Evolutionary conservation across 169 alveolate genomes (phyloP).

Genomic region (Eimeria falciformis): DNA sequence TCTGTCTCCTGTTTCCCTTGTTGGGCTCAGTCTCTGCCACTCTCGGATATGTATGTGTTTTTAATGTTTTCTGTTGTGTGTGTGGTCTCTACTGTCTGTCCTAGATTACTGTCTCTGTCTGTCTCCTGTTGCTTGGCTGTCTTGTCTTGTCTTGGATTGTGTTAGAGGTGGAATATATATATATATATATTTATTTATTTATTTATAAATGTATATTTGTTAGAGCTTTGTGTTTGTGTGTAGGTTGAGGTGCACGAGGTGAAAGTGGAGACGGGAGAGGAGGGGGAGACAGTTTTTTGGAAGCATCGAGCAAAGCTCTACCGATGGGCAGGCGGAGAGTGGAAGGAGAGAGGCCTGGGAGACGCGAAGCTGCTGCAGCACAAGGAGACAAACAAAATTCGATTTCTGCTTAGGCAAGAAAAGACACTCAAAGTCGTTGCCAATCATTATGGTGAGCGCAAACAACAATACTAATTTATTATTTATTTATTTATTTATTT

Average conservation of each 20-base stretch:
- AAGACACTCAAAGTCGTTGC: slow-evolving; percentile 97
- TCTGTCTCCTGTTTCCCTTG: no score
- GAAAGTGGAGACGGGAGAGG: slow-evolving; percentile 96
- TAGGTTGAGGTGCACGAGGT: slow-evolving; percentile 95
- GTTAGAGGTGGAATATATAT: not conserved
- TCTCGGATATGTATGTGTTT: no score
- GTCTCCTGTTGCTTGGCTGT: no score
- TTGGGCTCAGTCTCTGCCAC: no score
- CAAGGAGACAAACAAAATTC: slow-evolving; percentile 92
- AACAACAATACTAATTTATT: not conserved
- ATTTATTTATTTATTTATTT: not conserved
- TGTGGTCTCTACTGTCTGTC: no score
- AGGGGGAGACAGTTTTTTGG: slow-evolving; percentile 96
- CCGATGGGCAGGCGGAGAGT: slow-evolving; percentile 94
- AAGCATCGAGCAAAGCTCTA: slow-evolving; percentile 95
- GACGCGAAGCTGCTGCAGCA: slow-evolving; percentile 96
- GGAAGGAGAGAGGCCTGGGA: slow-evolving; percentile 99
- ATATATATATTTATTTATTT: not conserved
- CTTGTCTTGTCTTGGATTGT: no score
- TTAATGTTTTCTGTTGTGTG: no score
- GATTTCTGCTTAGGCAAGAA: slow-evolving; percentile 97
- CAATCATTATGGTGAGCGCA: slow-evolving; percentile 90
- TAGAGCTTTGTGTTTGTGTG: not conserved
- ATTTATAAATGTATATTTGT: not conserved
- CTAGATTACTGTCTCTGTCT: no score